Base-by-base conservation (phyloP, 129 eudicot species). In the Calendula officinalis region DNA sequence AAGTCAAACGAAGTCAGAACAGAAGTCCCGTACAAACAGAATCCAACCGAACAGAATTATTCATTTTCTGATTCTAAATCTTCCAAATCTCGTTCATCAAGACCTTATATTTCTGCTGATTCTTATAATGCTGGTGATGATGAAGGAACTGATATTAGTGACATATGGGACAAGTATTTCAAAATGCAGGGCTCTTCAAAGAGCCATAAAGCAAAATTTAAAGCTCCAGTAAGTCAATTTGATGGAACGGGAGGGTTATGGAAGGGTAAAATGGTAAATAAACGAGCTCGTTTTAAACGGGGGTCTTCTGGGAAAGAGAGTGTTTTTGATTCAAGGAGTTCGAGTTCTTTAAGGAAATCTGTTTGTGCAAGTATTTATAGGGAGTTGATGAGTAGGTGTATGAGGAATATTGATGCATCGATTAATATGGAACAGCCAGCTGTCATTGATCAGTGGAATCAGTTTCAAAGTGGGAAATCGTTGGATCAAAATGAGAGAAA, bases 391-490 rank as follows among this genome's bases (percentile, higher is more conserved):
- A 78, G 74, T 33, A 79, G 86, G 69, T 94, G 96, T 78, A 86
- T 94, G 99, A 77, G 77, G 70, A 82, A 94, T 71, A 94, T 94
- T 62, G 95, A 94, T 59, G 78, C 89, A 39, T 78, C 88, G 0
- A 73, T 88, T 0, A 63, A 82, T 22, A 67, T 73, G 43, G 87
- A 83, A 72, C 95, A 86, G 62, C 95, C 92, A 27, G 71, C 81
- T 16, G 74, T 87, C 45, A 65, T 87, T 59, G 92, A 94, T 76
- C 92, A 90, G 57, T 94, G 97, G 97, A 84, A 86, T 47, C 82
- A 81, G 44, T 81, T 83, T 41, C 92, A 80, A 75, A 73, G 77
- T 1, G 64, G 64, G 11, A 79, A 82, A 34, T 69, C 60, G 7
- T 50, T 75, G 77, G 67, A 68, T 13, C 72, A 83, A 65, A 70